Percentiles rank a stretch among this genome's conserved stretches.
Conservation (phyloP, 192 early-diverging fungal species). For the Umbelopsis isabellina region DNA sequence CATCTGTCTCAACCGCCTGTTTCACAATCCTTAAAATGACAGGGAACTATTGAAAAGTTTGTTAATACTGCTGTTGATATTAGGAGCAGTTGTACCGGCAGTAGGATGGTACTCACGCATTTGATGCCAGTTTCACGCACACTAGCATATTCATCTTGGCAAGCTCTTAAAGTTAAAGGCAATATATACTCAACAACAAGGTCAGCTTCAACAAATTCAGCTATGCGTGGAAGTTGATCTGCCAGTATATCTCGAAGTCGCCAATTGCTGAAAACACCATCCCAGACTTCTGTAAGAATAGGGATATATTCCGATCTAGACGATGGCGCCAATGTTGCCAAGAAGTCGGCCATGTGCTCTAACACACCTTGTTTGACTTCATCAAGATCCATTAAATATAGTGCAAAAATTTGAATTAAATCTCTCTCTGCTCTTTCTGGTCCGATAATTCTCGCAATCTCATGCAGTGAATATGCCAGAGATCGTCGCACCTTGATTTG, state of each 20-base stretch:
- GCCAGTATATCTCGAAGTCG: conserved; percentile 71
- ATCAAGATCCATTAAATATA: conserved; percentile 55
- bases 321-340: conserved; percentile 60
- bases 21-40: conserved; percentile 38
- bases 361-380: conserved; percentile 74
- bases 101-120: conserved; percentile 30
- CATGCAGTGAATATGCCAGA: conserved; percentile 60
- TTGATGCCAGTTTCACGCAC: conserved; percentile 54
- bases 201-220: conserved; percentile 58
- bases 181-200: conserved; percentile 65
- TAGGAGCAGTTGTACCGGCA: not conserved
- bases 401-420: conserved; percentile 51
- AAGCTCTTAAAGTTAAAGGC: conserved; percentile 62
- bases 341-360: conserved; percentile 64
- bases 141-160: conserved; percentile 52
- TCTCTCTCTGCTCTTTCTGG: conserved; percentile 55
- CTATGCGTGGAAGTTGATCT: conserved; percentile 64
- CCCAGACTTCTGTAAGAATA: conserved; percentile 65
- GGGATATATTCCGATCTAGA: conserved; percentile 67
- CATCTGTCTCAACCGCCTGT: conserved; percentile 34
- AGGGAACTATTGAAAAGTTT: conserved; percentile 32
- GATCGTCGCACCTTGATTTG: conserved; percentile 55
- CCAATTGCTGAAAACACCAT: conserved; percentile 71
- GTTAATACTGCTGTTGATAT: not conserved
- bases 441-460: conserved; percentile 55